Conservation (phyloP, 2,329 filamentous ascomycete genomes). For the Colletotrichum acutatum region DNA sequence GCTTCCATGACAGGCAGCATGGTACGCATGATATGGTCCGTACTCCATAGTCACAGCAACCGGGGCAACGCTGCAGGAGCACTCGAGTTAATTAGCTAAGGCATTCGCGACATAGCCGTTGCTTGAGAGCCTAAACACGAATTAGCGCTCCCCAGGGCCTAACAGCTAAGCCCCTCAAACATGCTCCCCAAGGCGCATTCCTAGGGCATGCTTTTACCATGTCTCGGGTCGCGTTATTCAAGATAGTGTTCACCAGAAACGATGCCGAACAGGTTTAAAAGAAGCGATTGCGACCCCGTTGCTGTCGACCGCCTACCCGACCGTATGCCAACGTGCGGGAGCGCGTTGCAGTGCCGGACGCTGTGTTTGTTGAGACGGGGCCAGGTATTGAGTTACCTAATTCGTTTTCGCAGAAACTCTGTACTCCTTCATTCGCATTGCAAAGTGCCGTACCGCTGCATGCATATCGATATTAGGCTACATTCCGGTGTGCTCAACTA, state of each 20-base stretch:
- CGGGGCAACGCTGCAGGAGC: background rate
- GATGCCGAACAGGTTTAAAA: background rate
- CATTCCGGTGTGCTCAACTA: background rate
- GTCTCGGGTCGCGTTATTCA: background rate
- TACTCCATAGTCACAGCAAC: background rate
- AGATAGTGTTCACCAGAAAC: background rate
- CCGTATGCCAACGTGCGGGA: background rate
- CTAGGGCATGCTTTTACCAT: background rate
- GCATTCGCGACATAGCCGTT: background rate
- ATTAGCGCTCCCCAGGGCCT: background rate
- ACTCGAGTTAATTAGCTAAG: background rate
- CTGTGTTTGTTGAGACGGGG: background rate
- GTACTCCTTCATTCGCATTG: background rate
- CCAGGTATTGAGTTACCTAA: background rate
- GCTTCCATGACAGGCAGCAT: background rate
- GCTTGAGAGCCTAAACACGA: background rate
- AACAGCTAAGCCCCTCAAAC: background rate
- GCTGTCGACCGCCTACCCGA: background rate
- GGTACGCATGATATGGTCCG: background rate
- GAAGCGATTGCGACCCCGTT: background rate
- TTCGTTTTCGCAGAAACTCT: background rate
- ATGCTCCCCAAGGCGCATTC: background rate
- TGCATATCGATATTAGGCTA: background rate
- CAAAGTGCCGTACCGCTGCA: background rate
- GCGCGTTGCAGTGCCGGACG: background rate